These are phyloP conservation scores for Capsella bursapastoris DNA, from an alignment of 345 rosid species.

Conservation along the genomic window DNA sequence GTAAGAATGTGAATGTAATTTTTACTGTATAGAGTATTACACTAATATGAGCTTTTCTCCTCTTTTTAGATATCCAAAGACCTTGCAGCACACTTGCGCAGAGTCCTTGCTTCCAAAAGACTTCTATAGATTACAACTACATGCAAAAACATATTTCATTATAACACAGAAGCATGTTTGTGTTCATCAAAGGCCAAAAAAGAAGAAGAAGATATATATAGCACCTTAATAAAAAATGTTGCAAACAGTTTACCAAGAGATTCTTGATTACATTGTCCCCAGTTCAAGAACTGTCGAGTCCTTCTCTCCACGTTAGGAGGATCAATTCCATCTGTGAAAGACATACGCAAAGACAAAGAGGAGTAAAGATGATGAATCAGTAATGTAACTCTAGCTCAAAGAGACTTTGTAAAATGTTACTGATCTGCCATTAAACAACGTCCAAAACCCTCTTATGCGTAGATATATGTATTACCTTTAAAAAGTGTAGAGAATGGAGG, in stretches of 20 bases:
- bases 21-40: constrained; percentile 40
- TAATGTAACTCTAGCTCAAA: background rate
- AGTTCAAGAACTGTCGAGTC: constrained; percentile 48
- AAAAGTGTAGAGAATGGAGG: constrained; percentile 62
- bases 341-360: background rate
- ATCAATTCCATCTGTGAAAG: constrained; percentile 54
- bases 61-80: constrained; percentile 52
- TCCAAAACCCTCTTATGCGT: background rate
- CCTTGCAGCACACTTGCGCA: constrained; percentile 55
- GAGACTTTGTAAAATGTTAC: background rate
- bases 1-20: background rate
- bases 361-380: background rate
- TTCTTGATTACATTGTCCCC: constrained; percentile 53
- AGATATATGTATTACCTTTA: constrained; percentile 46
- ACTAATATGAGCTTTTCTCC: constrained; percentile 35
- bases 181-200: background rate
- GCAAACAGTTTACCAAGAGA: constrained; percentile 46
- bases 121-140: constrained; percentile 57
- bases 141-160: background rate
- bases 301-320: constrained; percentile 44
- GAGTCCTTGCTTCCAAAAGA: constrained; percentile 59
- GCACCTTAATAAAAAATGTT: constrained; percentile 41
- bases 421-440: background rate
- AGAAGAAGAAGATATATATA: background rate
- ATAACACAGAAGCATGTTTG: constrained; percentile 4